These are phyloP conservation scores for Hysterium pulicare DNA, from an alignment of 2,329 filamentous ascomycete species.

Conservation along the genomic window DNA sequence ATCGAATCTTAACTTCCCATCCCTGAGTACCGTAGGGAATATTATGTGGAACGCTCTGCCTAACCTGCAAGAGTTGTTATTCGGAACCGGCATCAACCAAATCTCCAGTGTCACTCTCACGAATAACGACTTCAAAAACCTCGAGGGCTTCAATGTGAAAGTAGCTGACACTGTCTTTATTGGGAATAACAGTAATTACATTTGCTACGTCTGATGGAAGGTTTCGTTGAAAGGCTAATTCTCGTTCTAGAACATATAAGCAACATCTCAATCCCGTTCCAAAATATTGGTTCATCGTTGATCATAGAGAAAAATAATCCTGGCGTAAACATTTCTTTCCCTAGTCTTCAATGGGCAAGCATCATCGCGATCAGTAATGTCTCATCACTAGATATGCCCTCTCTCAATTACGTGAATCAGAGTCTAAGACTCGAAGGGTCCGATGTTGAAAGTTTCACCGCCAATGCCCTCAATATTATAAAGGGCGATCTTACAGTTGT, in stretches of 20 bases:
- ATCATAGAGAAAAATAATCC: background rate
- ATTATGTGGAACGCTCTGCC: background rate
- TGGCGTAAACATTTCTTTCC: background rate
- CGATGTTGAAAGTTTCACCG: background rate
- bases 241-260: background rate
- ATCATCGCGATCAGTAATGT: background rate
- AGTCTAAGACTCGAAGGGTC: background rate
- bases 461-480: background rate
- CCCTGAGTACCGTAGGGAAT: background rate
- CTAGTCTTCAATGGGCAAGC: background rate
- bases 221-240: background rate
- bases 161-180: background rate
- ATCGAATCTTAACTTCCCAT: background rate
- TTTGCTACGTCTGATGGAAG: background rate
- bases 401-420: background rate
- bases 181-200: background rate
- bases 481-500: background rate
- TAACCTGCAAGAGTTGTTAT: background rate
- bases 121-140: background rate
- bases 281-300: background rate
- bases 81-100: background rate
- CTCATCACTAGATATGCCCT: background rate
- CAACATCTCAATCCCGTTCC: background rate
- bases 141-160: background rate
- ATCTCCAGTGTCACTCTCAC: background rate